These are phyloP conservation scores for Crataegus laevigata DNA, from an alignment of 306 rosid species.

Conservation along the genomic window DNA sequence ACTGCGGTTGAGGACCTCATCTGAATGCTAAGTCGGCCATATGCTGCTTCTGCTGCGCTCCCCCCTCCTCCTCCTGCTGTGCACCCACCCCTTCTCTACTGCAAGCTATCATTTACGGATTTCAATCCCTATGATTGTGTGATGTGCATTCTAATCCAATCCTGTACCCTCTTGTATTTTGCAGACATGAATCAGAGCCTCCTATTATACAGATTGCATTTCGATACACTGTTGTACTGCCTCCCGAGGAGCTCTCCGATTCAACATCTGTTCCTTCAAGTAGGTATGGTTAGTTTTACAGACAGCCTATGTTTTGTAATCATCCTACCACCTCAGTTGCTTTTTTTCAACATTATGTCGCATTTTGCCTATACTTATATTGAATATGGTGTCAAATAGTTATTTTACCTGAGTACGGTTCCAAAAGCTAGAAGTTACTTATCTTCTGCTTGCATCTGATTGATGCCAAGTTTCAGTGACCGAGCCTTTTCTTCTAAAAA, in stretches of 20 bases:
- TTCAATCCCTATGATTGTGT: background rate
- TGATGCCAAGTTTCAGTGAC: background rate
- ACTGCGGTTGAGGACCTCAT: conserved; percentile 75
- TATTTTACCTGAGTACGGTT: background rate
- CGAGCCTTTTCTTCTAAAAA: background rate
- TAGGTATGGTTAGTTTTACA: conserved; percentile 47
- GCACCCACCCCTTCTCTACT: background rate
- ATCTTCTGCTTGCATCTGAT: background rate
- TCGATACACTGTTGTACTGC: conserved; percentile 85
- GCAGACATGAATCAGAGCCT: conserved; percentile 65
- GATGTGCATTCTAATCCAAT: conserved; percentile 16
- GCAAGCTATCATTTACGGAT: background rate
- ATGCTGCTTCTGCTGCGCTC: background rate
- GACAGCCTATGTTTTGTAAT: background rate
- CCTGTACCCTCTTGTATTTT: conserved; percentile 2
- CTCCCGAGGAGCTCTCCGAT: conserved; percentile 63
- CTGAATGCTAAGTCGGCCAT: conserved; percentile 81
- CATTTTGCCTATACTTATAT: background rate
- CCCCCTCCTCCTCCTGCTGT: too few species aligned
- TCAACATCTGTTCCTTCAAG: conserved; percentile 41
- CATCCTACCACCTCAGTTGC: background rate
- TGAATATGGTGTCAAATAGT: background rate
- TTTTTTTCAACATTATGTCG: background rate
- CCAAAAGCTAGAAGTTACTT: background rate
- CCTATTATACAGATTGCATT: conserved; percentile 87